phyloP scores from a whole-genome alignment of 352 stramenopile genomes.

The Hyaloperonospora brassicae region DNA sequence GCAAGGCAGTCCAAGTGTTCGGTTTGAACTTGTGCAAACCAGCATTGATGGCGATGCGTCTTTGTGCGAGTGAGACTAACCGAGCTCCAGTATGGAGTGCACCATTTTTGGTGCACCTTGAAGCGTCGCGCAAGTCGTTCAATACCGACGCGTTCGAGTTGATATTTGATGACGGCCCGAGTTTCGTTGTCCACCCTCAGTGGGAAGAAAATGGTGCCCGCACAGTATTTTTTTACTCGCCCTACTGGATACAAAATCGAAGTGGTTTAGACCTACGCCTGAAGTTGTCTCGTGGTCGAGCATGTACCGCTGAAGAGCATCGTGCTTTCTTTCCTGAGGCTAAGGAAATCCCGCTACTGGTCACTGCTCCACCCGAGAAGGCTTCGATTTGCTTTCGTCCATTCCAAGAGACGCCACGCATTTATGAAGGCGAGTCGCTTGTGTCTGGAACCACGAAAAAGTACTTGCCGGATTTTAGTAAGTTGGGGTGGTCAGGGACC shows the following conservation, averaged over 20 bases:
- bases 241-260: conserved; percentile 84
- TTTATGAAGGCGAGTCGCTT: conserved; percentile 50
- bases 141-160: conserved; percentile 52
- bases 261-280: conserved; percentile 67
- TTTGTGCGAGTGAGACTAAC: conserved; percentile 51
- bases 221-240: conserved; percentile 56
- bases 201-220: conserved; percentile 54
- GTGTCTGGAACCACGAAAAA: conserved; percentile 50
- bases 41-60: conserved; percentile 68
- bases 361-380: conserved; percentile 48
- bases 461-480: conserved; percentile 64
- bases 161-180: conserved; percentile 51
- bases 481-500: conserved; percentile 59
- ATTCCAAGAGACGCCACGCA: conserved; percentile 55
- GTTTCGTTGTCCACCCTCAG: conserved; percentile 57
- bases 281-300: conserved; percentile 47
- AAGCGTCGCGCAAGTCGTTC: conserved; percentile 41
- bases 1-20: conserved; percentile 75
- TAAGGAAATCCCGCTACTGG: conserved; percentile 60
- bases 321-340: conserved; percentile 54
- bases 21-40: conserved; percentile 57
- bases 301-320: conserved; percentile 62
- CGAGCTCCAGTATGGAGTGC: conserved; percentile 47
- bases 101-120: conserved; percentile 50
- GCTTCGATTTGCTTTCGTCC: conserved; percentile 58